phyloP scores from a whole-genome alignment of 257 asterid genomes.

The Petunia axillaris region DNA sequence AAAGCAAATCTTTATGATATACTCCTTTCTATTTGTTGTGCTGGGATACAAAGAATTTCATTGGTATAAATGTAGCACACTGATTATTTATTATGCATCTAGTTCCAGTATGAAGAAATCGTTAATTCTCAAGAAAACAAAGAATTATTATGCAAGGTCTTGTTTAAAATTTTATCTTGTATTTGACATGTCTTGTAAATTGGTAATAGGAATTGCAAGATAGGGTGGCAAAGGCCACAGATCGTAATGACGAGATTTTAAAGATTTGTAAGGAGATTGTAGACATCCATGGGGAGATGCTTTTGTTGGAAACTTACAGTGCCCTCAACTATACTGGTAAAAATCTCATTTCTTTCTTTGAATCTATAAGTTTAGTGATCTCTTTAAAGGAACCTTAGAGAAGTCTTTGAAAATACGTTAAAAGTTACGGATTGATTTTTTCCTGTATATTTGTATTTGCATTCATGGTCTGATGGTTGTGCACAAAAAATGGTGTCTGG shows the following conservation, averaged over 20 bases:
- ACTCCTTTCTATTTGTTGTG: not conserved
- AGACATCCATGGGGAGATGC: conserved; percentile 96
- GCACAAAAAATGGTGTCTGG: not conserved
- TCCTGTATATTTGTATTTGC: not conserved
- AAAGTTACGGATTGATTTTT: not conserved
- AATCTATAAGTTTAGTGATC: not conserved
- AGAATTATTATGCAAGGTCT: not conserved
- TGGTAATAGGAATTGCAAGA: conserved; percentile 76
- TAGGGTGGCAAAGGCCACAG: conserved; percentile 63
- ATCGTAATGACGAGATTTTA: conserved; percentile 63
- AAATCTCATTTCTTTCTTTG: not conserved
- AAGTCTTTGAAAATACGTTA: not conserved
- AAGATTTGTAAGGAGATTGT: conserved; percentile 80
- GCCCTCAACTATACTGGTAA: conserved; percentile 92
- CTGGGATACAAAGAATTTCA: not conserved
- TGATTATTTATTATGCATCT: not conserved
- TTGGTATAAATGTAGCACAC: not conserved
- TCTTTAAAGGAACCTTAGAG: not conserved
- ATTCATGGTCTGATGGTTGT: not conserved
- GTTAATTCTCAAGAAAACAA: not conserved
- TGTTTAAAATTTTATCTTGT: not conserved
- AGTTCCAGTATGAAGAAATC: not conserved
- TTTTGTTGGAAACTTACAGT: conserved; percentile 88
- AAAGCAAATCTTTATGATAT: not conserved
- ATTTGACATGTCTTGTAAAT: not conserved